Evolutionary conservation across 2,329 filamentous ascomycete genomes (phyloP).

Genomic region (Ascochyta fabae): DNA sequence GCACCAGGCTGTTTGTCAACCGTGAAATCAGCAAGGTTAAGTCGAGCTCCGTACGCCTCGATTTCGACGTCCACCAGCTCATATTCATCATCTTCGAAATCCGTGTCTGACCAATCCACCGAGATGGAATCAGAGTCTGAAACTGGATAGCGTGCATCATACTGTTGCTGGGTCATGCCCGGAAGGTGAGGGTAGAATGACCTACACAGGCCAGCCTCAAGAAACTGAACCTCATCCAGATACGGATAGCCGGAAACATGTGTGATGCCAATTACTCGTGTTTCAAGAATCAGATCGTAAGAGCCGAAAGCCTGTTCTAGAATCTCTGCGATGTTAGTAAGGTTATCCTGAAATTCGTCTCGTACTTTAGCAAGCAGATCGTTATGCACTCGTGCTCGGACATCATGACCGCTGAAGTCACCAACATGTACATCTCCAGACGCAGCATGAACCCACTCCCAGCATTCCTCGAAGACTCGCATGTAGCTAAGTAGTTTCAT

Average conservation of each 20-base stretch:
- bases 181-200: no score
- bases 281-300: no score
- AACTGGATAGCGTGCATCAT: no score
- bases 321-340: background rate
- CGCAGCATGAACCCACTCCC: background rate
- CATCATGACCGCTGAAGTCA: no score
- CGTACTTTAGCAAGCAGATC: background rate
- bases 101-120: background rate
- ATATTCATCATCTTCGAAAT: no score
- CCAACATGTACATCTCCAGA: no score
- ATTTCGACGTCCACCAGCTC: background rate
- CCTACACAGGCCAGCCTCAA: no score
- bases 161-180: no score
- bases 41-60: background rate
- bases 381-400: background rate
- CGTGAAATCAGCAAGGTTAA: background rate
- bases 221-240: no score
- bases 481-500: background rate
- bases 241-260: no score
- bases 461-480: conserved; percentile 1
- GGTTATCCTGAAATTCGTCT: background rate
- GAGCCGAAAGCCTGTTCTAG: background rate
- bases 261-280: no score
- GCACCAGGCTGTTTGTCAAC: background rate
- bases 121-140: background rate